Evolutionary conservation across 805 yeast genomes (phyloP).

Genomic region (Saturnispora halmiae): DNA sequence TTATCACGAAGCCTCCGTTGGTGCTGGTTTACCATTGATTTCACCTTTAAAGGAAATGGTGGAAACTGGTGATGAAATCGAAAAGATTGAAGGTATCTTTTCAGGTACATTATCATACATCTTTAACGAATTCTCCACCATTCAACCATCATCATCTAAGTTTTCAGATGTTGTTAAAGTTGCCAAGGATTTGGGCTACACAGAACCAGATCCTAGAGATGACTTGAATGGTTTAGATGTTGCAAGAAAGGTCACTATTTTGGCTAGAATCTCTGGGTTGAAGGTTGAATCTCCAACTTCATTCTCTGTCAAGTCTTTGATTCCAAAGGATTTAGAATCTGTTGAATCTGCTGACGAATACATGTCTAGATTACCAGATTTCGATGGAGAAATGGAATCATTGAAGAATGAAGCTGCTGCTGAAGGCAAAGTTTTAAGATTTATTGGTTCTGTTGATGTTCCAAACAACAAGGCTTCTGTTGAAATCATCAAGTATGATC

Average conservation of each 20-base stretch:
- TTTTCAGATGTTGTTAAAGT: conserved; percentile 84
- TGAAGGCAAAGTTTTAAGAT: conserved; percentile 83
- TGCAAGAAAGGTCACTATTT: conserved; percentile 94
- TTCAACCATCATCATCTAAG: conserved; percentile 49
- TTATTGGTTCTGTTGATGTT: conserved; percentile 85
- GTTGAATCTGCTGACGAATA: conserved; percentile 69
- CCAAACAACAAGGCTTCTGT: conserved; percentile 63
- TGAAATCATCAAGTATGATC: conserved; percentile 79
- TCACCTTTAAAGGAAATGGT: conserved; percentile 82
- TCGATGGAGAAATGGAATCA: conserved; percentile 68
- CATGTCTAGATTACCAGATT: conserved; percentile 69
- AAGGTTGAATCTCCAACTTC: conserved; percentile 79
- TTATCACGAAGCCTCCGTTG: conserved; percentile 97
- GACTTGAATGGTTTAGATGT: conserved; percentile 97
- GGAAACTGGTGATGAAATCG: conserved; percentile 87
- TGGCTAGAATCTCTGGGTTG: conserved; percentile 87
- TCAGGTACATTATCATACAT: conserved; percentile 94
- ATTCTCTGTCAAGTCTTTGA: conserved; percentile 89
- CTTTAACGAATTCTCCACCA: conserved; percentile 84
- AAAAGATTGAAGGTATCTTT: conserved; percentile 89
- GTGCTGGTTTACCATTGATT: conserved; percentile 95
- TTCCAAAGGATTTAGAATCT: conserved; percentile 77
- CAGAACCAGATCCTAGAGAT: conserved; percentile 99
- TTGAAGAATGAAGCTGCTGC: conserved; percentile 73
- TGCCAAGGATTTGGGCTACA: conserved; percentile 89